phyloP scores from a whole-genome alignment of 306 rosid genomes.

The Amphicarpaea edgeworthii region DNA sequence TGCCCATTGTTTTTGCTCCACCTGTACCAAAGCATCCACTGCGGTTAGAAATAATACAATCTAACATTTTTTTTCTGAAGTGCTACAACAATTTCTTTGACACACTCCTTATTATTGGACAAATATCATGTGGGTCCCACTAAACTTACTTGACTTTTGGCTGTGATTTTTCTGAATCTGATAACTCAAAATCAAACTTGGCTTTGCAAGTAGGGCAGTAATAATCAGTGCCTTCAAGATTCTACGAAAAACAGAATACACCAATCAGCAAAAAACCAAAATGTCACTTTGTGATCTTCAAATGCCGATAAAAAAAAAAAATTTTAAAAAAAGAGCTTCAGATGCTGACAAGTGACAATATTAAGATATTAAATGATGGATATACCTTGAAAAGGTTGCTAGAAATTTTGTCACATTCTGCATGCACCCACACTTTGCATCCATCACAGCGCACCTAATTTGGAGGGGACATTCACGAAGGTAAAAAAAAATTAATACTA shows the following conservation, averaged over 20 bases:
- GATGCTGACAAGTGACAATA: constrained; percentile 39
- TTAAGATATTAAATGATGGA: constrained; percentile 37
- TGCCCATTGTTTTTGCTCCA: constrained; percentile 65
- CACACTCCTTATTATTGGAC: neutral
- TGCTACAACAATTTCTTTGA: neutral
- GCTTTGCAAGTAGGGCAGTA: constrained; percentile 98
- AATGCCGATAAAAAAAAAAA: constrained; percentile 44
- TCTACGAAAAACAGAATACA: constrained; percentile 56
- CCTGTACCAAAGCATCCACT: constrained; percentile 56
- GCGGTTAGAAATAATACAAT: constrained; percentile 46
- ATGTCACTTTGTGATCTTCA: constrained; percentile 35
- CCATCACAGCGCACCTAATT: constrained; percentile 98
- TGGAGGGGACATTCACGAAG: constrained; percentile 37
- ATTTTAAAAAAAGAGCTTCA: no score
- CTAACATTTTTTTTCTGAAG: neutral
- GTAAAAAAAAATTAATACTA: constrained; percentile 19
- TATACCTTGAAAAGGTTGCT: constrained; percentile 83
- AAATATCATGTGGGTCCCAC: neutral
- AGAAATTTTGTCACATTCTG: constrained; percentile 93
- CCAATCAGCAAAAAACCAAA: constrained; percentile 49
- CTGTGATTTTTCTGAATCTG: constrained; percentile 87
- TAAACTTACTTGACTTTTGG: constrained; percentile 81
- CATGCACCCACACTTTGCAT: constrained; percentile 99
- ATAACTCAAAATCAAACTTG: constrained; percentile 92
- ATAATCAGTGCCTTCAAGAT: constrained; percentile 92